These are phyloP conservation scores for Ballota nigra DNA, from an alignment of 257 asterid species.

Conservation along the genomic window DNA sequence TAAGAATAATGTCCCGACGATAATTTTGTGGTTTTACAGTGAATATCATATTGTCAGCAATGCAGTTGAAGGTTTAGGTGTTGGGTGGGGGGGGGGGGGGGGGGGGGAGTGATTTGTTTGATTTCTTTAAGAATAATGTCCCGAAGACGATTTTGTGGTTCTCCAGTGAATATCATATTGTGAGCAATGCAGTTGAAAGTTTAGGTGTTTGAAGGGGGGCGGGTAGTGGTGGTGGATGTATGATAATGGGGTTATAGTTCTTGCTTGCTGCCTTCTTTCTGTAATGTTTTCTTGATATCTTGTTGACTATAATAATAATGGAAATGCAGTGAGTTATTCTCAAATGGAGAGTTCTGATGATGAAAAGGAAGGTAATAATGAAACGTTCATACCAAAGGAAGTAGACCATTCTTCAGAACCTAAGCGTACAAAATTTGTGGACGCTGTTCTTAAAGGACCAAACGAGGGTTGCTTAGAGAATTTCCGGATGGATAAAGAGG, in stretches of 20 bases:
- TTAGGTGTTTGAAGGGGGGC: background rate
- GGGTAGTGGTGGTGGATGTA: background rate
- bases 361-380: slow-evolving; percentile 27
- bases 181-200: background rate
- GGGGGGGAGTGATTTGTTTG: too few species aligned
- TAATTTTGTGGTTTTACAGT: background rate
- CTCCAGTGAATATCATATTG: background rate
- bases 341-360: slow-evolving; percentile 40
- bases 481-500: slow-evolving; percentile 44
- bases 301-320: background rate
- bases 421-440: slow-evolving; percentile 35
- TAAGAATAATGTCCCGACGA: background rate
- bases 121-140: background rate
- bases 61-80: background rate
- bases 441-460: slow-evolving; percentile 39
- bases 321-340: slow-evolving; percentile 23
- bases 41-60: background rate
- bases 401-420: slow-evolving; percentile 16
- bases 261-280: background rate
- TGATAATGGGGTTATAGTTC: background rate
- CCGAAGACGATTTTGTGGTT: background rate
- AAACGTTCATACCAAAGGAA: slow-evolving; percentile 27
- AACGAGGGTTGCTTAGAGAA: slow-evolving; percentile 41
- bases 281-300: background rate
- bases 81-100: too few species aligned